phyloP scores from a whole-genome alignment of 306 rosid species.

The Inga oerstediana region DNA sequence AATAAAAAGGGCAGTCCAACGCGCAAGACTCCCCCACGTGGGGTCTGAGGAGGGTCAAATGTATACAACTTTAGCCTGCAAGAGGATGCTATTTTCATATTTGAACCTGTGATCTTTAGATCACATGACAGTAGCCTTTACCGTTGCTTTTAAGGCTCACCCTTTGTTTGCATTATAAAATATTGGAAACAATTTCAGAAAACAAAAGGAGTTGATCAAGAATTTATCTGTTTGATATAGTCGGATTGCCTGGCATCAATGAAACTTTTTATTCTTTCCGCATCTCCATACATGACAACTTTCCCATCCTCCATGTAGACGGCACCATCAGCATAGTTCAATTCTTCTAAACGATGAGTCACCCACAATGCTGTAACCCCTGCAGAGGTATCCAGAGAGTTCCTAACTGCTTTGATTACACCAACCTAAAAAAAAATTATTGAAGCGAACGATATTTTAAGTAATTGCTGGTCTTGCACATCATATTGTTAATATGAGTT shows the following conservation, averaged over 20 bases:
- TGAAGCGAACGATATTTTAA: conserved; percentile 26
- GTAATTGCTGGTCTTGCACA: conserved; percentile 20
- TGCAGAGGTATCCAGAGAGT: conserved; percentile 57
- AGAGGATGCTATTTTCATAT: too few relatives aligned
- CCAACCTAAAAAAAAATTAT: conserved; percentile 49
- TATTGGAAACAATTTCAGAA: background rate
- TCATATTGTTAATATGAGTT: background rate
- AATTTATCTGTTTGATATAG: conserved; percentile 58
- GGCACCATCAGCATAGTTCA: conserved; percentile 82
- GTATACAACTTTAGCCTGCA: too few relatives aligned
- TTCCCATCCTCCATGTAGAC: conserved; percentile 86
- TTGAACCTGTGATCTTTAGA: too few relatives aligned
- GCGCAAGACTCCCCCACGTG: too few relatives aligned
- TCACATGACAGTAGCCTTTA: too few relatives aligned
- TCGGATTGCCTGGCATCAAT: conserved; percentile 69
- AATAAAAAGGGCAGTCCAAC: too few relatives aligned
- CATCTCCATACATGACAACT: conserved; percentile 67
- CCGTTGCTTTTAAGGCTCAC: too few relatives aligned
- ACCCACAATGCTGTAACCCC: conserved; percentile 88
- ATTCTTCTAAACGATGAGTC: conserved; percentile 90
- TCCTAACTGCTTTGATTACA: conserved; percentile 76
- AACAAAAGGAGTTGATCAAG: conserved; percentile 25
- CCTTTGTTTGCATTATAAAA: background rate
- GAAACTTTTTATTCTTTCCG: conserved; percentile 51
- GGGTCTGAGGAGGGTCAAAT: too few relatives aligned